Conservation (phyloP, 148 eudicot genomes). For the Beta vulgaris region DNA sequence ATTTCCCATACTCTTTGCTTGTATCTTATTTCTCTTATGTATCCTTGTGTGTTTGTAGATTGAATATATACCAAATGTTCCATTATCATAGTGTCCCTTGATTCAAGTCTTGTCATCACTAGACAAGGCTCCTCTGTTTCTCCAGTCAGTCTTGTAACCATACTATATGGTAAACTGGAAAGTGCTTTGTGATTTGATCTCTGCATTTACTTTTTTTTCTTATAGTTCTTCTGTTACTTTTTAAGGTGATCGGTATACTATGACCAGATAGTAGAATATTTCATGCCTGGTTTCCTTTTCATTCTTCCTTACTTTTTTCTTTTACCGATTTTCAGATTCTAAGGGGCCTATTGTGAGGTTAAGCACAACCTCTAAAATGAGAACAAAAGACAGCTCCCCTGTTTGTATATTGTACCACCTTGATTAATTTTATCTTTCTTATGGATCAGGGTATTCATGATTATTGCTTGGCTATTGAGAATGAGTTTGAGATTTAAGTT, state of each 20-base stretch:
- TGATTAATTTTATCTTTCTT: no score
- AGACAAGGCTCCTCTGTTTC: slow-evolving; percentile 77
- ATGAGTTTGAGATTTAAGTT: neutral
- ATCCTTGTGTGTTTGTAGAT: slow-evolving; percentile 42
- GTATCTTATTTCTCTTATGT: neutral
- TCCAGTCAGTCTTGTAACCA: slow-evolving; percentile 71
- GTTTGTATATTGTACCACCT: no score
- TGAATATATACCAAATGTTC: slow-evolving; percentile 47
- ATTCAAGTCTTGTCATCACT: slow-evolving; percentile 54
- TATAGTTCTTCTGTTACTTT: neutral
- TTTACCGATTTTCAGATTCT: slow-evolving; percentile 74
- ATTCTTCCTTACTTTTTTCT: no score
- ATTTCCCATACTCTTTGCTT: neutral
- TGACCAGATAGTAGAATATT: neutral
- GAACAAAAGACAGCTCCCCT: slow-evolving; percentile 64
- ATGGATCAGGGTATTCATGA: no score
- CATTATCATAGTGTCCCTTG: slow-evolving; percentile 56
- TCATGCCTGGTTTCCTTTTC: no score
- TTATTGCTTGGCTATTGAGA: neutral
- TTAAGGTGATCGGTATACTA: no score
- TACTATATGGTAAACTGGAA: slow-evolving; percentile 64
- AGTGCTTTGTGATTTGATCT: neutral
- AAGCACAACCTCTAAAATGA: slow-evolving; percentile 61
- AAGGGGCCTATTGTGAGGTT: slow-evolving; percentile 67
- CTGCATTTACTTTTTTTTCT: neutral